Percentiles rank a stretch among this genome's conserved stretches.
Evolutionary conservation across 78 protist species (phyloP).

Genomic region (Dictyostelium firmibasis): DNA sequence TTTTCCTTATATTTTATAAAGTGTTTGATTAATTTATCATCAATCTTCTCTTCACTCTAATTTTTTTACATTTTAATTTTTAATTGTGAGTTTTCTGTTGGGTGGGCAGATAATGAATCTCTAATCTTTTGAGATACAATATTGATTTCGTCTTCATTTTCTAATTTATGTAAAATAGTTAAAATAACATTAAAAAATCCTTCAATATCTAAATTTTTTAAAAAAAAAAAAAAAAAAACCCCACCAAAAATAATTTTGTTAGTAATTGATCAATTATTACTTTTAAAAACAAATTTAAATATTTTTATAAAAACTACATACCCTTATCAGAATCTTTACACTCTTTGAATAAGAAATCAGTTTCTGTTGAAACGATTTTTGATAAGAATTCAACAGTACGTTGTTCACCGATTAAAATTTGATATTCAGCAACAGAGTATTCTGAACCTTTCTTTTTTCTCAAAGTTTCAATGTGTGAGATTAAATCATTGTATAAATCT

Average conservation of each 20-base stretch:
- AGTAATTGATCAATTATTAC: too few species aligned
- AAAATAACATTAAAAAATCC: slow-evolving; percentile 68
- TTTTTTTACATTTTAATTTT: slow-evolving; percentile 61
- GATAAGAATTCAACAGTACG: slow-evolving; percentile 60
- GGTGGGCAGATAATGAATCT: slow-evolving; percentile 38
- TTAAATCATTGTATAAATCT: slow-evolving; percentile 54
- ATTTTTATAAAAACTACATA: too few species aligned
- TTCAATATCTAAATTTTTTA: slow-evolving; percentile 66
- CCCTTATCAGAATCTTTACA: slow-evolving; percentile 67
- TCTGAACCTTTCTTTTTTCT: slow-evolving; percentile 49
- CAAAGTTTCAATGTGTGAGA: slow-evolving; percentile 19
- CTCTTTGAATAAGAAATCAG: slow-evolving; percentile 65
- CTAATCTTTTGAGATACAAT: slow-evolving; percentile 69
- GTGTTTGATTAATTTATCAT: not conserved
- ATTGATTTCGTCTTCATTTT: slow-evolving; percentile 53
- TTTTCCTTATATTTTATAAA: not conserved
- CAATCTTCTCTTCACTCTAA: not conserved
- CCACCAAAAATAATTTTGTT: too few species aligned
- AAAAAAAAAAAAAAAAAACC: not conserved
- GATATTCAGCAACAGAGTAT: slow-evolving; percentile 29
- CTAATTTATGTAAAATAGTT: slow-evolving; percentile 68
- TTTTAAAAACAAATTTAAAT: too few species aligned
- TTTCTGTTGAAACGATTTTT: slow-evolving; percentile 38
- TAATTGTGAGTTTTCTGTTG: slow-evolving; percentile 55
- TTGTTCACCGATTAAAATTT: slow-evolving; percentile 72